Evolutionary conservation across 305 asterid species (phyloP), one percentile per base, ranked within the genome.

Genomic region (Fraxinus greggii): DNA sequence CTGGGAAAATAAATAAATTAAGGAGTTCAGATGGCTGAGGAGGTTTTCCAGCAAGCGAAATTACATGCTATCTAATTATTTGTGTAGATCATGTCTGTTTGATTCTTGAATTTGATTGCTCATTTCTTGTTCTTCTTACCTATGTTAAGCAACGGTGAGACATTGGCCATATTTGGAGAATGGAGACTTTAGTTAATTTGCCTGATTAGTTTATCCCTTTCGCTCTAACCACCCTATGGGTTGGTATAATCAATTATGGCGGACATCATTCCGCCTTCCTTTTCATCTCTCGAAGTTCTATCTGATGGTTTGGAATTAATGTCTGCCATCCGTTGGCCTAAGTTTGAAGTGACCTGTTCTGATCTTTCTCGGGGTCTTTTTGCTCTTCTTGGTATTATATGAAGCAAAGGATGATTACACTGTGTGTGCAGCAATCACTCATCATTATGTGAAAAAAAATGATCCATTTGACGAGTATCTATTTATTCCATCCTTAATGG

Each of bases 371-470:
- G 75, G 86, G 59, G 59, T 26, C 72, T 86, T 81, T 78, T 61
- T 78, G 59, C 67, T n/a, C 13, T 83, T 82, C 31, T 38, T 69
- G 78, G 56, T 84, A 23, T 51, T 32, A 38, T 67, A 29, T 79
- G 86, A 42, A 80, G 83, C 76, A 76, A 76, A 76, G 69, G 67
- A 81, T 85, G 80, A 80, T 81, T 83, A 63, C 76, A 59, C 33
- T 72, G 35, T 70, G 3, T 80, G 77, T n/a, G 69, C 32, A 4
- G 23, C 33, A 69, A 38, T 33, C 56, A 48, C 77, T 65, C 35
- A 81, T 84, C 79, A 67, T 74, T 40, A 78, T 79, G 65, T 32
- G 81, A 26, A 65, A 33, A 72, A 26, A 23, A 63, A 23, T 12
- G 63, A 15, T 13, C 35, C 38, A 67, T 67, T 56, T 8, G 1